A percentile compares a stretch with the other conserved stretches of the same genome.
phyloP scores from a whole-genome alignment of 139 green algal species.

The Trebouxia sp. region DNA sequence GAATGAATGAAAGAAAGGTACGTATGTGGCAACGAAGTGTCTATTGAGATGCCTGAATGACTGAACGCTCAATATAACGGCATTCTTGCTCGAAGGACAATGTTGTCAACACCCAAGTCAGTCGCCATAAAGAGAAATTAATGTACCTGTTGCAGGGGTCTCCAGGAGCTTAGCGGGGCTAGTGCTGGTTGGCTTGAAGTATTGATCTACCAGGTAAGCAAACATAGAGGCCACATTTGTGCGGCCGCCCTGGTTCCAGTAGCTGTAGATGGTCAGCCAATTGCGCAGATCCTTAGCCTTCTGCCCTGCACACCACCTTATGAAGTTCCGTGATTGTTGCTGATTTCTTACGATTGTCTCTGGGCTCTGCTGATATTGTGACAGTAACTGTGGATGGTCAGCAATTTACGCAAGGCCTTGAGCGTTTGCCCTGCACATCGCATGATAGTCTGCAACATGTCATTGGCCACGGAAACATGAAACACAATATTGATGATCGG shows the following conservation, averaged over 20 bases:
- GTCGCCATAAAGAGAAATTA: background rate
- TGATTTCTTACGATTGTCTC: too few species aligned
- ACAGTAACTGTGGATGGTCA: too few species aligned
- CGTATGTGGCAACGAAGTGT: too few species aligned
- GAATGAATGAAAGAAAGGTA: too few species aligned
- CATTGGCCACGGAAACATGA: conserved; percentile 22
- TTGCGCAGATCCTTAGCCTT: conserved; percentile 89
- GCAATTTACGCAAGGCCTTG: too few species aligned
- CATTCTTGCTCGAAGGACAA: background rate
- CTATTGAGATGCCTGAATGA: too few species aligned
- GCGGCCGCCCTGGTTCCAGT: conserved; percentile 91
- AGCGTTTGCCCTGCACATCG: too few species aligned
- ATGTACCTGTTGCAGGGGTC: conserved; percentile 78
- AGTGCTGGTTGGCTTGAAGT: conserved; percentile 46
- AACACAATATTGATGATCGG: too few species aligned
- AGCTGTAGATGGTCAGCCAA: conserved; percentile 95
- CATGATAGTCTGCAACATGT: background rate
- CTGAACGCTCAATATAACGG: too few species aligned
- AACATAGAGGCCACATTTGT: conserved; percentile 90
- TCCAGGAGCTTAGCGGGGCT: conserved; percentile 57
- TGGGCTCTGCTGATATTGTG: too few species aligned
- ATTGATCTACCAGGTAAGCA: conserved; percentile 79
- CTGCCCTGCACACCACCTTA: conserved; percentile 65
- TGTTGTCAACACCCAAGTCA: background rate
- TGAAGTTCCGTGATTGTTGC: too few species aligned